Conservation (phyloP, 2,329 filamentous ascomycete species). For the Sordariomycetes sp. region DNA sequence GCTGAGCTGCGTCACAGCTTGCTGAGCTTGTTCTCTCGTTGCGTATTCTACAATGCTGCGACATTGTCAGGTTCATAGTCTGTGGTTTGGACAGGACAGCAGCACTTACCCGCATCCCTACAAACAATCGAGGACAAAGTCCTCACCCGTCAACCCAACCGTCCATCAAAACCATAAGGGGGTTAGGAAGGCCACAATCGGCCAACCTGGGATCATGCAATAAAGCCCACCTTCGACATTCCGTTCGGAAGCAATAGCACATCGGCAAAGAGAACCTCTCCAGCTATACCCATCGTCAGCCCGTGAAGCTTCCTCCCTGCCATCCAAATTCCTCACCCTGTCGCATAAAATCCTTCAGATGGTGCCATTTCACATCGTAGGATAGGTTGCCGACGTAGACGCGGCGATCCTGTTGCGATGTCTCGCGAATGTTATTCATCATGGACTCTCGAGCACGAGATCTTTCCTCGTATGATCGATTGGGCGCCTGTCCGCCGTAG, state of each 20-base stretch:
- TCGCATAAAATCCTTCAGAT: slow-evolving; percentile 99
- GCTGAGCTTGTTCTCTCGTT: slow-evolving; percentile 97
- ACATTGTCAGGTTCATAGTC: no score
- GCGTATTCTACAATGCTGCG: slow-evolving; percentile 99
- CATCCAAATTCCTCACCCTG: slow-evolving; percentile 61
- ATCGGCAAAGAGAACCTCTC: slow-evolving; percentile 99
- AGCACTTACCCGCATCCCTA: slow-evolving; percentile 99
- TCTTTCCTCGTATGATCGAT: slow-evolving; percentile 78
- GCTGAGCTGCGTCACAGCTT: slow-evolving; percentile 93
- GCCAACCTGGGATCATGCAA: slow-evolving; percentile 80
- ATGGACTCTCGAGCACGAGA: slow-evolving; percentile 80
- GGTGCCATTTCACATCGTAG: slow-evolving; percentile 99
- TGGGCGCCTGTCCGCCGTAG: slow-evolving; percentile 51
- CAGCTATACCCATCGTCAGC: slow-evolving; percentile 56
- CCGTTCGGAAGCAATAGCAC: slow-evolving; percentile 99
- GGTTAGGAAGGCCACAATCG: slow-evolving; percentile 63
- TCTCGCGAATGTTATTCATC: slow-evolving; percentile 90
- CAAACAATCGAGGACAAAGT: slow-evolving; percentile 76
- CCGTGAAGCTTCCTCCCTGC: slow-evolving; percentile 14
- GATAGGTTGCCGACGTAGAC: slow-evolving; percentile 99
- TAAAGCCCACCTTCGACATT: slow-evolving; percentile 99
- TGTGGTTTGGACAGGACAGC: background rate
- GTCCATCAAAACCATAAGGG: slow-evolving; percentile 66
- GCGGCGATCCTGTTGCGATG: slow-evolving; percentile 95
- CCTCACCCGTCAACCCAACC: slow-evolving; percentile 99